Conservation (phyloP, 2,329 filamentous ascomycete species). For the Sporothrix schenckii region DNA sequence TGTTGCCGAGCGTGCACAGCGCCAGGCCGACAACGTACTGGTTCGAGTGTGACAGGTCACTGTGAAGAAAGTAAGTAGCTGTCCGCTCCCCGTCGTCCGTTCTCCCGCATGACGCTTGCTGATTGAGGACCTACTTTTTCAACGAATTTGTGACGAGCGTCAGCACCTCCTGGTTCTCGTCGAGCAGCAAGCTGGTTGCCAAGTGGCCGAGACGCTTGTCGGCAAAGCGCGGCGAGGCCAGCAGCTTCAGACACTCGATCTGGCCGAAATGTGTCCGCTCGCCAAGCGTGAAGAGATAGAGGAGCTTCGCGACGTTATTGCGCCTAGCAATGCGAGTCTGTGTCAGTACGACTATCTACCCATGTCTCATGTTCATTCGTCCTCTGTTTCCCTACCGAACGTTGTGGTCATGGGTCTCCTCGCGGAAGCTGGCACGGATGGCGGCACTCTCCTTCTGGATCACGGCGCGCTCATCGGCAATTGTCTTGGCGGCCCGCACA, state of each 20-base stretch:
- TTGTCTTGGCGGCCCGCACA: slow-evolving; percentile 96
- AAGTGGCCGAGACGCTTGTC: slow-evolving; percentile 96
- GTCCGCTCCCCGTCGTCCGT: no score
- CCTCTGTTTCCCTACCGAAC: slow-evolving; percentile 64
- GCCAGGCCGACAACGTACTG: slow-evolving; percentile 98
- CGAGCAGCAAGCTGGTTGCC: slow-evolving; percentile 91
- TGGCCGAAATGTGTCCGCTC: slow-evolving; percentile 98
- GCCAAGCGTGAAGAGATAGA: slow-evolving; percentile 96
- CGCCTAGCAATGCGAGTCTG: slow-evolving; percentile 60
- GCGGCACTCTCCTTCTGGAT: slow-evolving; percentile 99
- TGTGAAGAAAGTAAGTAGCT: slow-evolving; percentile 44
- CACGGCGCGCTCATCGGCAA: slow-evolving; percentile 96
- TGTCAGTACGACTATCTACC: slow-evolving; percentile 14
- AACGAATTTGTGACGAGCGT: slow-evolving; percentile 97
- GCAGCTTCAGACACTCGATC: slow-evolving; percentile 97
- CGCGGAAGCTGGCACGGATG: slow-evolving; percentile 94
- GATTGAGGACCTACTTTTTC: slow-evolving; percentile 70
- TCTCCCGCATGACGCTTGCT: background rate
- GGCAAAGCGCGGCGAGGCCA: slow-evolving; percentile 94
- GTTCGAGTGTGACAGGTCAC: slow-evolving; percentile 94
- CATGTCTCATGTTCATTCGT: background rate
- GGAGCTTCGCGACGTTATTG: slow-evolving; percentile 97
- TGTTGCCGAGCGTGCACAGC: slow-evolving; percentile 94
- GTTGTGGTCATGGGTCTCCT: slow-evolving; percentile 91
- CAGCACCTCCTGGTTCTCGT: slow-evolving; percentile 98